Evolutionary conservation across 2,329 filamentous ascomycete genomes (phyloP).

Genomic region (Nakataea oryzae): DNA sequence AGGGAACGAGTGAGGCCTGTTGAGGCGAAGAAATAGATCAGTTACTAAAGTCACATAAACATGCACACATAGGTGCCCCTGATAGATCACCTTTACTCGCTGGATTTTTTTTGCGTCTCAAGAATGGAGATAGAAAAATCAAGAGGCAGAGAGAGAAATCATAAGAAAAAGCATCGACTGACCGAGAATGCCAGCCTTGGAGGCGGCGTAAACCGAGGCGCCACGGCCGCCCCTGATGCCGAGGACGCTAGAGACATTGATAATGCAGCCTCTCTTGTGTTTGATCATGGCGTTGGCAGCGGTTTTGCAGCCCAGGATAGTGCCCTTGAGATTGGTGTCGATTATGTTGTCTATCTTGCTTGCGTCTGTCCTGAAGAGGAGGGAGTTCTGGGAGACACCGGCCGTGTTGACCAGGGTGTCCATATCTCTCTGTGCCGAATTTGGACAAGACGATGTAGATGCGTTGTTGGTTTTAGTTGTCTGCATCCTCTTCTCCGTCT

Average conservation of each 20-base stretch:
- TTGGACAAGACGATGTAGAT: not conserved
- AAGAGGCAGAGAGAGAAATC: slow-evolving; percentile 5
- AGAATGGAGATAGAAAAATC: slow-evolving; percentile 2
- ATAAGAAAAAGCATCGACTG: slow-evolving; percentile 14
- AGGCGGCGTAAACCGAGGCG: slow-evolving; percentile 62
- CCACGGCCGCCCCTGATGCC: slow-evolving; percentile 60
- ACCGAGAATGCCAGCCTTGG: slow-evolving; percentile 72
- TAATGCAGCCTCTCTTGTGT: slow-evolving; percentile 48
- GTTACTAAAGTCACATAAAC: not conserved
- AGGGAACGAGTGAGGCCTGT: slow-evolving; percentile 59
- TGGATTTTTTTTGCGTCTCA: not conserved
- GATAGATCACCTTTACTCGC: too few species aligned
- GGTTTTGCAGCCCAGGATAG: slow-evolving; percentile 50
- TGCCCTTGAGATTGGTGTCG: slow-evolving; percentile 58
- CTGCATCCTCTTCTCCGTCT: not conserved
- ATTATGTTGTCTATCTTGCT: slow-evolving; percentile 47
- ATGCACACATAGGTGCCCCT: too few species aligned
- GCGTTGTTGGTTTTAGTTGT: not conserved
- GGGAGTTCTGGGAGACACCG: slow-evolving; percentile 55
- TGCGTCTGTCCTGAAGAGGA: slow-evolving; percentile 46
- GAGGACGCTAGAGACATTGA: slow-evolving; percentile 73
- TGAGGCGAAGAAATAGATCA: too few species aligned
- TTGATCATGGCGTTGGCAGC: slow-evolving; percentile 14
- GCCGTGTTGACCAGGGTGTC: slow-evolving; percentile 72
- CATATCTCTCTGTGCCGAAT: slow-evolving; percentile 8